These are phyloP conservation scores for Phytophthora cryptogea DNA, from an alignment of 352 stramenopile genomes.

Conservation along the genomic window DNA sequence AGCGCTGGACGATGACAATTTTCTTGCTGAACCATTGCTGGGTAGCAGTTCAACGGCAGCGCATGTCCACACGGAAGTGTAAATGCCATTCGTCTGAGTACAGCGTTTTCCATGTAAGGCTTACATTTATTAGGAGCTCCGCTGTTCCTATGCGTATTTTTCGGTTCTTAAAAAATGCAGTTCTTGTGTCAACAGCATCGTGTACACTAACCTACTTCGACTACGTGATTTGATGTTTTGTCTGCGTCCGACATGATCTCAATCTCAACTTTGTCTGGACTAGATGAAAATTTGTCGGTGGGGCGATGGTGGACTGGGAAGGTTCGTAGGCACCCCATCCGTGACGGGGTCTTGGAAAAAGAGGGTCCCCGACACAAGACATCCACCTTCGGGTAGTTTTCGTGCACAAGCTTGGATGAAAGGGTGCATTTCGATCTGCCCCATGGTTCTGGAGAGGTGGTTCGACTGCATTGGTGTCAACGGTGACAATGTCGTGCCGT, in stretches of 20 bases:
- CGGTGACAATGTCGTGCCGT: constrained; percentile 24
- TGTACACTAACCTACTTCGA: constrained; percentile 13
- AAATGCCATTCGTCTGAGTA: constrained; percentile 3
- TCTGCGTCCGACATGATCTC: not conserved
- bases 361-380: constrained; percentile 28
- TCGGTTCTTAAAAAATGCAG: constrained; percentile 16
- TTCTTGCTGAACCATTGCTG: constrained; percentile 59
- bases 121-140: constrained; percentile 3
- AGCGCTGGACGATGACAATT: constrained; percentile 28
- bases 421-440: constrained; percentile 47
- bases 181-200: not conserved
- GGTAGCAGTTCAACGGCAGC: constrained; percentile 15
- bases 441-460: constrained; percentile 35
- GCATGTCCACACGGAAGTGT: constrained; percentile 17
- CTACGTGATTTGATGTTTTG: not conserved
- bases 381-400: constrained; percentile 23
- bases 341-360: constrained; percentile 31
- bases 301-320: constrained; percentile 28
- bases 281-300: constrained; percentile 34
- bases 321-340: constrained; percentile 25
- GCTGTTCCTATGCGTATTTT: not conserved
- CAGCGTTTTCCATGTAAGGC: not conserved
- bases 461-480: constrained; percentile 34
- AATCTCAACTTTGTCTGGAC: not conserved
- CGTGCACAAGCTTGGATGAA: constrained; percentile 45